A percentile compares a stretch with the other conserved stretches of the same genome.
Evolutionary conservation across 345 rosid species (phyloP).

Genomic region (Gynandropsis gynandra): DNA sequence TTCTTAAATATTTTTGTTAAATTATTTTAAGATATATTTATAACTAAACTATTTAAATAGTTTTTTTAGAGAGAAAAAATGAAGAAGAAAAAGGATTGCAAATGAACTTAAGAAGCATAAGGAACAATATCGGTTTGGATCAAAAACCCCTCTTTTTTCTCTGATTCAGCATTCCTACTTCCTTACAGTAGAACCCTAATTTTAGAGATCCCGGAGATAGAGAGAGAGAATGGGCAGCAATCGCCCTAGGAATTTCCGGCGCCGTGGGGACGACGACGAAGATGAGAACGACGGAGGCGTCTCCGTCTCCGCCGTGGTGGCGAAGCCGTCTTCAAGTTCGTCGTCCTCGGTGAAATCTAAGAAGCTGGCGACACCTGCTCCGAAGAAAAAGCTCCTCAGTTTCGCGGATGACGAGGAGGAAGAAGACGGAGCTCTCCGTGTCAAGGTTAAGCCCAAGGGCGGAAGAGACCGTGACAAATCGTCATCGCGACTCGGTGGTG

Average conservation of each 20-base stretch:
- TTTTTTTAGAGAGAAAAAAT: too few relatives aligned
- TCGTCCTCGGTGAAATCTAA: slow-evolving; percentile 42
- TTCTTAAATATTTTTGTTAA: too few relatives aligned
- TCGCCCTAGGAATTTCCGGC: slow-evolving; percentile 73
- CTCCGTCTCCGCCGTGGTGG: slow-evolving; percentile 1
- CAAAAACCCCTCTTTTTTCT: too few relatives aligned
- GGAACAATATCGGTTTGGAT: too few relatives aligned
- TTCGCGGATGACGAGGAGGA: slow-evolving; percentile 82
- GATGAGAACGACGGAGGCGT: slow-evolving; percentile 16
- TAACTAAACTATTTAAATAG: too few relatives aligned
- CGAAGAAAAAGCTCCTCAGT: slow-evolving; percentile 61
- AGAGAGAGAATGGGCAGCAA: slow-evolving; percentile 36
- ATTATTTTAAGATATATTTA: too few relatives aligned
- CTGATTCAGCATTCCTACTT: background rate
- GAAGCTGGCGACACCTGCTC: slow-evolving; percentile 34
- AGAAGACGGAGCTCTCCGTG: slow-evolving; percentile 26
- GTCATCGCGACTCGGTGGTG: slow-evolving; percentile 36
- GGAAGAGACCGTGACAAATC: slow-evolving; percentile 31
- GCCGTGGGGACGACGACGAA: slow-evolving; percentile 46
- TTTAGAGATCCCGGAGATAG: background rate
- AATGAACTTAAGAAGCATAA: too few relatives aligned
- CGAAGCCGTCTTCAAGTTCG: slow-evolving; percentile 29
- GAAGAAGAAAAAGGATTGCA: too few relatives aligned
- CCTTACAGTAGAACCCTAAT: slow-evolving; percentile 8
- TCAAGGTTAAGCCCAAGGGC: slow-evolving; percentile 21